A percentile compares a stretch with the other conserved stretches of the same genome.
These are phyloP conservation scores for Amniculicola lignicola DNA, from an alignment of 495 filamentous ascomycete species.

Conservation along the genomic window DNA sequence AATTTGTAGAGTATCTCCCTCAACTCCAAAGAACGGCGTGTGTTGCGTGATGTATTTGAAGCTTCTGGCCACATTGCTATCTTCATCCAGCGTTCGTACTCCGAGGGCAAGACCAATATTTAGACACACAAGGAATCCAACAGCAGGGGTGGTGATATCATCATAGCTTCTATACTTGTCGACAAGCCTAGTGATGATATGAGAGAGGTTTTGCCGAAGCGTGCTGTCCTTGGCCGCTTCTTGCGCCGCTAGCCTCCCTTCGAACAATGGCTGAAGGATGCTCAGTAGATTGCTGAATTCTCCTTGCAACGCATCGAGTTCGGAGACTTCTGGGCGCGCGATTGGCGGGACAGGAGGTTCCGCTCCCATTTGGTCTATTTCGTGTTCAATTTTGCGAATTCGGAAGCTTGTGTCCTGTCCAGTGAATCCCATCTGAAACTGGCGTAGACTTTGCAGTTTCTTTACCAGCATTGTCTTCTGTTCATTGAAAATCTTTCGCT, in stretches of 20 bases:
- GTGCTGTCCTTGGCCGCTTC: conserved; percentile 16
- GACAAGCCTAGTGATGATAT: conserved; percentile 63
- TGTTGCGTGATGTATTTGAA: conserved; percentile 16
- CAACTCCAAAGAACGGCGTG: conserved; percentile 27
- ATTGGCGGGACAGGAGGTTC: conserved; percentile 61
- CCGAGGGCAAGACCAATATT: conserved; percentile 67
- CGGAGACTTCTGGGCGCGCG: conserved; percentile 64
- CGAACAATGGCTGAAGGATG: conserved; percentile 46
- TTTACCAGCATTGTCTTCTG: conserved; percentile 52
- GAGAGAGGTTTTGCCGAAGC: conserved; percentile 66
- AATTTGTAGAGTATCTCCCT: not conserved
- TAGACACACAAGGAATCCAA: conserved; percentile 78
- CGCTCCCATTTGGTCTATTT: conserved; percentile 60
- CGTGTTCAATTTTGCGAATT: conserved; percentile 55
- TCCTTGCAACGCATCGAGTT: conserved; percentile 68
- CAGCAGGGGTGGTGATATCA: conserved; percentile 73
- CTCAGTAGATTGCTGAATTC: conserved; percentile 77
- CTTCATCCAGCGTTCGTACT: conserved; percentile 24
- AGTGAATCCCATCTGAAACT: conserved; percentile 65
- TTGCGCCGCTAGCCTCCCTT: not conserved
- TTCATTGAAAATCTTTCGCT: conserved; percentile 61
- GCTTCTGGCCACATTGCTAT: not conserved
- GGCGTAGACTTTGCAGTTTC: conserved; percentile 58
- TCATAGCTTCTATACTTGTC: conserved; percentile 71
- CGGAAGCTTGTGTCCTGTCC: conserved; percentile 64